These are phyloP conservation scores for Halocafeteria seosinensis DNA, from an alignment of 108 stramenopile genomes.

Conservation along the genomic window DNA sequence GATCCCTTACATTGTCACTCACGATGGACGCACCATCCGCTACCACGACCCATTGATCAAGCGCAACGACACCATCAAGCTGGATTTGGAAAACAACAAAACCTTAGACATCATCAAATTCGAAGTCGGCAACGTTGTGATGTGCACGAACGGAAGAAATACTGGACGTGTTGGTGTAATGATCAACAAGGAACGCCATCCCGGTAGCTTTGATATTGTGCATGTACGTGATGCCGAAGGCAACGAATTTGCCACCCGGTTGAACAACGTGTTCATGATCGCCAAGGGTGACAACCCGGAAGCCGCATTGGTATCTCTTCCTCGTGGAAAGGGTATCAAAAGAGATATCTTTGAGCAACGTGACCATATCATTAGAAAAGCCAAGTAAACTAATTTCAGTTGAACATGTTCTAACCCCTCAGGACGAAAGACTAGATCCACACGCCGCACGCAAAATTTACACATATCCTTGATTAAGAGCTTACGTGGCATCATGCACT, in stretches of 20 bases:
- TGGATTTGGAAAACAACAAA: constrained; percentile 83
- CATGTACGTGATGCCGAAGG: constrained; percentile 90
- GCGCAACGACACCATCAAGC: constrained; percentile 94
- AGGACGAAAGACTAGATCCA: no score
- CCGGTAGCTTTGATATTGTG: constrained; percentile 90
- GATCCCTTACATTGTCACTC: constrained; percentile 90
- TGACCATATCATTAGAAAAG: no score
- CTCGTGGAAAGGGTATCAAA: constrained; percentile 98
- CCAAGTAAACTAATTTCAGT: no score
- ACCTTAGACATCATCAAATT: constrained; percentile 78
- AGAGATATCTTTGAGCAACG: constrained; percentile 87
- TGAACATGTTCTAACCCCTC: no score
- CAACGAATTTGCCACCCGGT: constrained; percentile 83
- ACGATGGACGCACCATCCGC: constrained; percentile 97
- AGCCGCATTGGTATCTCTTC: constrained; percentile 56
- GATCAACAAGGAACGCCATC: constrained; percentile 87
- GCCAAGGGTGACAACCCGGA: constrained; percentile 63
- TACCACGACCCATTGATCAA: constrained; percentile 94
- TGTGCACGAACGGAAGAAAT: constrained; percentile 88
- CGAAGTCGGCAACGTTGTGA: constrained; percentile 82
- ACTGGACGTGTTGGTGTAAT: constrained; percentile 85
- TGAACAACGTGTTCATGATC: constrained; percentile 80
- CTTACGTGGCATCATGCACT: no score
- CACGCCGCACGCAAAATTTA: no score
- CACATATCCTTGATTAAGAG: no score